Conservation (phyloP, 1,139 yeast genomes). For the Arxiozyma bovina region DNA sequence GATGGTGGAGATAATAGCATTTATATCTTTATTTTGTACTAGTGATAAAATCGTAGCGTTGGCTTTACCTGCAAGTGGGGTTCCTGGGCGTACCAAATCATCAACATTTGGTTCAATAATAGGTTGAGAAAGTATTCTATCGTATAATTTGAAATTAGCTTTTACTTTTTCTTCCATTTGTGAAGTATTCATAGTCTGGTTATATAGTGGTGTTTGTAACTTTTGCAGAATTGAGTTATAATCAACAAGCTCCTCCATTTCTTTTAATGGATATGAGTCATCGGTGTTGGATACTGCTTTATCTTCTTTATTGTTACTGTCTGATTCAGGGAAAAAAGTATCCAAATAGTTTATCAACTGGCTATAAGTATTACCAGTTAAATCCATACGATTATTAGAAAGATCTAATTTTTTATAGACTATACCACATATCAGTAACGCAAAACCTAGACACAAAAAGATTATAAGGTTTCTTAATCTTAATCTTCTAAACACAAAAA, state of each 20-base stretch:
- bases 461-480: neutral
- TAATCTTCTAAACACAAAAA: neutral
- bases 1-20: constrained; percentile 44
- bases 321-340: neutral
- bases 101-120: constrained; percentile 46
- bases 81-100: constrained; percentile 26
- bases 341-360: neutral
- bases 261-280: neutral
- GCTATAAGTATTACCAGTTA: neutral
- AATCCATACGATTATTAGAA: neutral
- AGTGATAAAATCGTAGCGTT: constrained; percentile 69
- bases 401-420: neutral
- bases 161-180: constrained; percentile 30
- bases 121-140: constrained; percentile 27
- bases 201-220: constrained; percentile 11
- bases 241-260: neutral
- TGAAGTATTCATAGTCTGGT: constrained; percentile 3
- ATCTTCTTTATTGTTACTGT: neutral
- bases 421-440: neutral
- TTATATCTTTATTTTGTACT: constrained; percentile 56
- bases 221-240: constrained; percentile 3
- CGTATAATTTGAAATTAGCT: constrained; percentile 33
- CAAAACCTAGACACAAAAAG: neutral
- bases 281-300: neutral
- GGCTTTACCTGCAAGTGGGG: constrained; percentile 32